These are phyloP conservation scores for Calonectria pauciramosa DNA, from an alignment of 2,329 filamentous ascomycete genomes.

Conservation along the genomic window DNA sequence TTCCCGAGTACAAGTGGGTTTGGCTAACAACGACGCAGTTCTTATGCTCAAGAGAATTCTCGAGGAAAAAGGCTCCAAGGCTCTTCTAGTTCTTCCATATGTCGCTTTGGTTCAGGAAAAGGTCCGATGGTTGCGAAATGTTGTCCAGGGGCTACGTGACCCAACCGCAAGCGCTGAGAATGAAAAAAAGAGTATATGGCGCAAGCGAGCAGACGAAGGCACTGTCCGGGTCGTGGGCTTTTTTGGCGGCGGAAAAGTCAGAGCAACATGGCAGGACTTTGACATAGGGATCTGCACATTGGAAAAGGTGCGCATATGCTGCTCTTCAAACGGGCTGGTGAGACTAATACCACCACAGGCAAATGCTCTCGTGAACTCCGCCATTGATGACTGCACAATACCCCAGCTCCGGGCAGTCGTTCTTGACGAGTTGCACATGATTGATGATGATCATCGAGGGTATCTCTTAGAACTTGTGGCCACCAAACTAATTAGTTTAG, in stretches of 20 bases:
- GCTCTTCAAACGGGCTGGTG: background rate
- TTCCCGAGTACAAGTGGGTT: background rate
- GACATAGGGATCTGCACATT: constrained; percentile 86
- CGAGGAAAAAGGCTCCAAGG: constrained; percentile 74
- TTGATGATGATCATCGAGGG: constrained; percentile 81
- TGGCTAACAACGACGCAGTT: constrained; percentile 56
- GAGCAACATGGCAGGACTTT: constrained; percentile 78
- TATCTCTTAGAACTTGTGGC: constrained; percentile 82
- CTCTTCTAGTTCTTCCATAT: constrained; percentile 81
- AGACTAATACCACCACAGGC: constrained; percentile 62
- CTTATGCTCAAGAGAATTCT: constrained; percentile 80
- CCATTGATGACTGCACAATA: constrained; percentile 79
- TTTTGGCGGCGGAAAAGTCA: constrained; percentile 79
- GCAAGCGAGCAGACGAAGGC: constrained; percentile 68
- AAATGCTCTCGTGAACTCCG: constrained; percentile 79
- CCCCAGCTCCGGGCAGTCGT: constrained; percentile 76
- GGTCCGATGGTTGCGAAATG: constrained; percentile 77
- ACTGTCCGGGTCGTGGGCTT: constrained; percentile 78
- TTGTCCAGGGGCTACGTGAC: constrained; percentile 71
- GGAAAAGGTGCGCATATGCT: constrained; percentile 69
- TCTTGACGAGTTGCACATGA: constrained; percentile 86
- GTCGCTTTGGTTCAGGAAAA: constrained; percentile 87
- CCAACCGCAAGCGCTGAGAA: constrained; percentile 51
- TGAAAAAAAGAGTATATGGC: constrained; percentile 61
- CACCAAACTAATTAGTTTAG: constrained; percentile 79